These are phyloP conservation scores for Penicillium sp. DNA, from an alignment of 2,329 filamentous ascomycete species.

Conservation along the genomic window DNA sequence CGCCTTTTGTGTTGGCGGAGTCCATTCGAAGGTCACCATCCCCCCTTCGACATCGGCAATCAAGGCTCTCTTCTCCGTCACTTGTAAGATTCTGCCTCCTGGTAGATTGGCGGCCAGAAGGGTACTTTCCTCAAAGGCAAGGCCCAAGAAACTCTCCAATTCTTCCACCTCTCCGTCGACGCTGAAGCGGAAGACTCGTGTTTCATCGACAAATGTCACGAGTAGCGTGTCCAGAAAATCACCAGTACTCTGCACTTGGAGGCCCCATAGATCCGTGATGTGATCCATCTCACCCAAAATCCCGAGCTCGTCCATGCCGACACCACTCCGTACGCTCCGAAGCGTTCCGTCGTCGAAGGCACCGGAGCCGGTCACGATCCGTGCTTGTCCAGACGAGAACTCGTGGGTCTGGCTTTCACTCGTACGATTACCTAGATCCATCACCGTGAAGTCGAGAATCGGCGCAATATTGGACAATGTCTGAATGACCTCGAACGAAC, in stretches of 20 bases:
- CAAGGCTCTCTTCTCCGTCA: constrained; percentile 67
- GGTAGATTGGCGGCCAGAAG: constrained; percentile 71
- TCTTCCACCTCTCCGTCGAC: constrained; percentile 81
- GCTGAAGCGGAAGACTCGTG: constrained; percentile 79
- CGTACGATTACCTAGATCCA: constrained; percentile 90
- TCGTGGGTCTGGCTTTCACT: constrained; percentile 80
- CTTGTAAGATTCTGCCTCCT: constrained; percentile 70
- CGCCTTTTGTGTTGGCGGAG: constrained; percentile 49
- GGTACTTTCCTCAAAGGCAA: constrained; percentile 72
- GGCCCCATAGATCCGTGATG: constrained; percentile 72
- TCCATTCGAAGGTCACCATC: constrained; percentile 52
- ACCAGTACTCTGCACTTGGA: constrained; percentile 58
- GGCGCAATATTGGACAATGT: constrained; percentile 84
- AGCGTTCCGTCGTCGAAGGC: constrained; percentile 87
- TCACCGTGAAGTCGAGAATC: constrained; percentile 89
- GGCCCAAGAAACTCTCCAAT: constrained; percentile 72
- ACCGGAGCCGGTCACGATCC: constrained; percentile 90
- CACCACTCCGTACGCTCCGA: constrained; percentile 88
- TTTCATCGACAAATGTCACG: constrained; percentile 81
- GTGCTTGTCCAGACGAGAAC: constrained; percentile 92
- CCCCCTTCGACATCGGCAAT: constrained; percentile 63
- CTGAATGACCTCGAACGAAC: constrained; percentile 71
- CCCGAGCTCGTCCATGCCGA: constrained; percentile 86
- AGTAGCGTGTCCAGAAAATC: constrained; percentile 68
- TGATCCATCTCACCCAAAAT: constrained; percentile 78